These are phyloP conservation scores for Allium fistulosum DNA, from an alignment of 106 monocot genomes.

Conservation along the genomic window DNA sequence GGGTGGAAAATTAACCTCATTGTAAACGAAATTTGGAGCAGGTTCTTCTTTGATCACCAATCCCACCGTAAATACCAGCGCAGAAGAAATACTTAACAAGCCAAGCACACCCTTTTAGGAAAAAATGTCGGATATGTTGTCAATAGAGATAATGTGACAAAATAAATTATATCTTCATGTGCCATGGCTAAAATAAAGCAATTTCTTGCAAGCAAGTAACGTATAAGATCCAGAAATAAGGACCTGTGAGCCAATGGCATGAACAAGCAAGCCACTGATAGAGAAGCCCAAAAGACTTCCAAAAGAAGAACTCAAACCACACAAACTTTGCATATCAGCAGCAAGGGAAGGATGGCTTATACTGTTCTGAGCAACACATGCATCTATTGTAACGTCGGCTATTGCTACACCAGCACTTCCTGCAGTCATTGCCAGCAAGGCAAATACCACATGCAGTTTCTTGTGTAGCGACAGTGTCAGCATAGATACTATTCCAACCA, in stretches of 20 bases:
- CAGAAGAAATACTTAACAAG: constrained; percentile 55
- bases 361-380: constrained; percentile 79
- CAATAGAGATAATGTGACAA: background rate
- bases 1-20: constrained; percentile 25
- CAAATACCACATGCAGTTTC: constrained; percentile 37
- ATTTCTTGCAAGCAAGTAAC: background rate
- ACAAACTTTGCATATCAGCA: constrained; percentile 88
- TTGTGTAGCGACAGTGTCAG: constrained; percentile 46
- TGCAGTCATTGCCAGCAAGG: constrained; percentile 48
- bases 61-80: constrained; percentile 47
- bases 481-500: constrained; percentile 50
- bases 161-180: too few relatives aligned
- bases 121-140: background rate
- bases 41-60: constrained; percentile 42
- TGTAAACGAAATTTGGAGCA: constrained; percentile 36
- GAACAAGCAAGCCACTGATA: constrained; percentile 71
- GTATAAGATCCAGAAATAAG: background rate
- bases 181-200: too few relatives aligned
- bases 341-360: constrained; percentile 56
- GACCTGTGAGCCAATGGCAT: constrained; percentile 83
- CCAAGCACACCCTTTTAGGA: constrained; percentile 61
- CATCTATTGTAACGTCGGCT: constrained; percentile 90
- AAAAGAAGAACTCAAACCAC: constrained; percentile 52
- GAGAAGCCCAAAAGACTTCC: constrained; percentile 76
- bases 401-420: constrained; percentile 59